These are phyloP conservation scores for Pichia insulana DNA, from an alignment of 805 yeast species.

Conservation along the genomic window DNA sequence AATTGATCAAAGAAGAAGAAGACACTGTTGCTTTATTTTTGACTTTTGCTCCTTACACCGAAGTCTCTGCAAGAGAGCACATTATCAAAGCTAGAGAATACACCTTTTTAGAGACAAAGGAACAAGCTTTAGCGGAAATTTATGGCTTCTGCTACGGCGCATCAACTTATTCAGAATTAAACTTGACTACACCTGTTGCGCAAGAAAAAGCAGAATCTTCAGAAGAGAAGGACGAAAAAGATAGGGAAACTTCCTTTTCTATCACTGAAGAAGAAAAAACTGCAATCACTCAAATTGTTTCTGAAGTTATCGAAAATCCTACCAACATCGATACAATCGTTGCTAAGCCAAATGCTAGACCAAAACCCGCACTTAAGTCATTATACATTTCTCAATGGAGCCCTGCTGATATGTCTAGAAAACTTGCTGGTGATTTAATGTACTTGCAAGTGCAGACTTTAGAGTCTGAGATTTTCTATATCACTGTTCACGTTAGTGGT, in stretches of 20 bases:
- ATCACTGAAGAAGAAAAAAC: slow-evolving; percentile 28
- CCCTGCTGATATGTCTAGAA: slow-evolving; percentile 64
- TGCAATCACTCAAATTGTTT: slow-evolving; percentile 14
- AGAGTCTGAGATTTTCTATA: slow-evolving; percentile 71
- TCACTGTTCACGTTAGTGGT: slow-evolving; percentile 74
- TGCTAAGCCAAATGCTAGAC: slow-evolving; percentile 24
- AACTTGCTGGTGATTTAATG: slow-evolving; percentile 65
- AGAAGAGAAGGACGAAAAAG: slow-evolving; percentile 15
- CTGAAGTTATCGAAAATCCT: slow-evolving; percentile 12
- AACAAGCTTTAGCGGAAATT: slow-evolving; percentile 34
- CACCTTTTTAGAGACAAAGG: slow-evolving; percentile 41
- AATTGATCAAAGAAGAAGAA: slow-evolving; percentile 25
- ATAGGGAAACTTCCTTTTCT: slow-evolving; percentile 17
- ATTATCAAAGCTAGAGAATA: slow-evolving; percentile 53
- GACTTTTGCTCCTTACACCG: slow-evolving; percentile 50
- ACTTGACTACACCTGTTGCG: slow-evolving; percentile 27
- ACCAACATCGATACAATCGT: slow-evolving; percentile 20
- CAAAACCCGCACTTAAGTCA: slow-evolving; percentile 46
- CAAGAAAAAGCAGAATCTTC: slow-evolving; percentile 11
- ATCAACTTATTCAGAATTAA: slow-evolving; percentile 37
- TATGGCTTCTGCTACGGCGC: slow-evolving; percentile 39
- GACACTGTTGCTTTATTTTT: slow-evolving; percentile 35
- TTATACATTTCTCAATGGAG: slow-evolving; percentile 69
- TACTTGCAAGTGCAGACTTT: slow-evolving; percentile 69
- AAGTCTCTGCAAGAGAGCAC: slow-evolving; percentile 53